Percentiles rank a stretch among this genome's conserved stretches.
These are phyloP conservation scores for Pancytospora philotis DNA, from an alignment of 371 early-diverging fungal species.

Conservation along the genomic window DNA sequence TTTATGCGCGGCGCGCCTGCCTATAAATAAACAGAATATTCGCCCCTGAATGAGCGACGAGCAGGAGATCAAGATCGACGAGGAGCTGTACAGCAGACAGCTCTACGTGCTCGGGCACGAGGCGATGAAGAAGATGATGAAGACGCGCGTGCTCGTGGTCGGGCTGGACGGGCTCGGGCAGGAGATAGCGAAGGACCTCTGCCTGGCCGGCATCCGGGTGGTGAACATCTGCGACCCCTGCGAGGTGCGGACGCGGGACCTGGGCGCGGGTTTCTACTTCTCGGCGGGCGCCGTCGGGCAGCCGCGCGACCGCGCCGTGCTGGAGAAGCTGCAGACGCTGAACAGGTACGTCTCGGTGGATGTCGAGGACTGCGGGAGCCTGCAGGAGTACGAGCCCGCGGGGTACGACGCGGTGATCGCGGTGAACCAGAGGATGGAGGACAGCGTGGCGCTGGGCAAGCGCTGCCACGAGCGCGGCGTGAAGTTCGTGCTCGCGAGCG, in stretches of 20 bases:
- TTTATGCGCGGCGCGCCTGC: too few species aligned
- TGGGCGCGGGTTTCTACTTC: conserved; percentile 86
- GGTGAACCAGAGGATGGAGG: conserved; percentile 74
- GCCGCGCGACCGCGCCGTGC: conserved; percentile 69
- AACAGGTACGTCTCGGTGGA: conserved; percentile 75
- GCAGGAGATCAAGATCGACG: conserved; percentile 36
- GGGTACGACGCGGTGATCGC: conserved; percentile 77
- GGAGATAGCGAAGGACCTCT: conserved; percentile 96
- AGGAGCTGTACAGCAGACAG: conserved; percentile 60
- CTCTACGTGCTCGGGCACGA: conserved; percentile 83
- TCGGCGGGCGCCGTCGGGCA: conserved; percentile 75
- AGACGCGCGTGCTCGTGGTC: conserved; percentile 82
- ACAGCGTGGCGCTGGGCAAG: conserved; percentile 76
- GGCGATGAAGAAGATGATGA: conserved; percentile 94
- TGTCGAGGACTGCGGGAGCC: conserved; percentile 17
- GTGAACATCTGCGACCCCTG: conserved; percentile 79
- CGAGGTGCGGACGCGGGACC: conserved; percentile 67
- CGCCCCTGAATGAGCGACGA: neutral
- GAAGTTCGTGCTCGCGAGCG: conserved; percentile 79
- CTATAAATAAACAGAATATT: too few species aligned
- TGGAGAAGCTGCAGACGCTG: conserved; percentile 75
- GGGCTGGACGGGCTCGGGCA: conserved; percentile 90
- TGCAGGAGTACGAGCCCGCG: conserved; percentile 44
- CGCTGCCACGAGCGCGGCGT: conserved; percentile 70
- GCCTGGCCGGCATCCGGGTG: conserved; percentile 92